Conservation (phyloP, 83 land plant species). For the Thuja plicata region DNA sequence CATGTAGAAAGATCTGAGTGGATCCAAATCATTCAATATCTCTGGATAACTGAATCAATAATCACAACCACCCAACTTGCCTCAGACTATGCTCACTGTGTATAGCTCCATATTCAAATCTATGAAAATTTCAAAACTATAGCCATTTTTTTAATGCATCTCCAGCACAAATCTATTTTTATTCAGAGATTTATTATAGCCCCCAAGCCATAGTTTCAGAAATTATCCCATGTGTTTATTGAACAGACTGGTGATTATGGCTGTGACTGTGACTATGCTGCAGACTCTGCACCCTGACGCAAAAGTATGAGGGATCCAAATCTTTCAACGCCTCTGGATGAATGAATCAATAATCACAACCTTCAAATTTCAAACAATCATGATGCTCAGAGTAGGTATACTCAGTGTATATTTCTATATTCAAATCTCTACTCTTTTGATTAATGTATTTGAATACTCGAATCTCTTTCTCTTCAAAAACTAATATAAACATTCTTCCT, state of each 20-base stretch:
- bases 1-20: conserved; percentile 7
- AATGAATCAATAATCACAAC: background rate
- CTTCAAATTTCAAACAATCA: background rate
- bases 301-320: background rate
- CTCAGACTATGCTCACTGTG: background rate
- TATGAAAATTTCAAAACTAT: background rate
- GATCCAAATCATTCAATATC: conserved; percentile 4
- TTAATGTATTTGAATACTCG: background rate
- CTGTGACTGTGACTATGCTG: background rate
- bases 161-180: background rate
- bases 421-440: background rate
- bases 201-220: background rate
- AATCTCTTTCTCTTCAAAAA: background rate
- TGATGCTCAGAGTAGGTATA: background rate
- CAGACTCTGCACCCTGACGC: background rate
- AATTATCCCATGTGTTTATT: background rate
- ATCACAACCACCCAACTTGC: background rate
- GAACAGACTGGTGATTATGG: background rate
- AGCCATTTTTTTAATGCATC: background rate
- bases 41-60: background rate
- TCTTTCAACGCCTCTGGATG: conserved; percentile 6
- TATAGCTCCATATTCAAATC: background rate
- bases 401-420: background rate
- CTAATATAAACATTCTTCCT: background rate
- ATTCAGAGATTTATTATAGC: background rate